A percentile compares a stretch with the other conserved stretches of the same genome.
These are phyloP conservation scores for Kregervanrija delftensis DNA, from an alignment of 805 yeast species.

Conservation along the genomic window DNA sequence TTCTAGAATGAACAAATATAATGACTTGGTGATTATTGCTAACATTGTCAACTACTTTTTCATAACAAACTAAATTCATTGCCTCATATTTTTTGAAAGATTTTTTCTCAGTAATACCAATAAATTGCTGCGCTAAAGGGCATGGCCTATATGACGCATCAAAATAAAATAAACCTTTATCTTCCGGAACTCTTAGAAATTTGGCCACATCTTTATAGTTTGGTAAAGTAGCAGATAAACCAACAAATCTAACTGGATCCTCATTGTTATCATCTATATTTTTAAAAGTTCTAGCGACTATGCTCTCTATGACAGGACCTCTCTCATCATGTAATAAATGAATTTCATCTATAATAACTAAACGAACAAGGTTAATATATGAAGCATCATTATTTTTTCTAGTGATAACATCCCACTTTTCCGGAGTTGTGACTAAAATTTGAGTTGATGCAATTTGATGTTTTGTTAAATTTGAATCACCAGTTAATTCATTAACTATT, in stretches of 20 bases:
- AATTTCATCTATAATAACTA: slow-evolving; percentile 84
- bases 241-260: slow-evolving; percentile 59
- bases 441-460: slow-evolving; percentile 76
- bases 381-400: slow-evolving; percentile 68
- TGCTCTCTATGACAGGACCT: slow-evolving; percentile 89
- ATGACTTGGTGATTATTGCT: slow-evolving; percentile 71
- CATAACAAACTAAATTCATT: slow-evolving; percentile 87
- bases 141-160: slow-evolving; percentile 86
- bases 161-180: slow-evolving; percentile 66
- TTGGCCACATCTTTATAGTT: slow-evolving; percentile 81
- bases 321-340: slow-evolving; percentile 90
- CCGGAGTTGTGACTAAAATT: slow-evolving; percentile 87
- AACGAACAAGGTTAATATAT: slow-evolving; percentile 54
- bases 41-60: slow-evolving; percentile 59
- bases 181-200: slow-evolving; percentile 60
- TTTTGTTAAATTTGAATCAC: slow-evolving; percentile 74
- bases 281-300: slow-evolving; percentile 68
- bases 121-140: slow-evolving; percentile 80
- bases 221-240: slow-evolving; percentile 89
- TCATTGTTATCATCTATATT: slow-evolving; percentile 36
- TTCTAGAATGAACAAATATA: slow-evolving; percentile 89
- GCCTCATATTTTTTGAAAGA: slow-evolving; percentile 73
- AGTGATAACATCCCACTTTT: slow-evolving; percentile 95
- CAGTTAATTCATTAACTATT: slow-evolving; percentile 80
- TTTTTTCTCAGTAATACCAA: slow-evolving; percentile 80